Base-by-base conservation (phyloP, 164 flowering plant genomes). In the Berberis vulgaris region DNA sequence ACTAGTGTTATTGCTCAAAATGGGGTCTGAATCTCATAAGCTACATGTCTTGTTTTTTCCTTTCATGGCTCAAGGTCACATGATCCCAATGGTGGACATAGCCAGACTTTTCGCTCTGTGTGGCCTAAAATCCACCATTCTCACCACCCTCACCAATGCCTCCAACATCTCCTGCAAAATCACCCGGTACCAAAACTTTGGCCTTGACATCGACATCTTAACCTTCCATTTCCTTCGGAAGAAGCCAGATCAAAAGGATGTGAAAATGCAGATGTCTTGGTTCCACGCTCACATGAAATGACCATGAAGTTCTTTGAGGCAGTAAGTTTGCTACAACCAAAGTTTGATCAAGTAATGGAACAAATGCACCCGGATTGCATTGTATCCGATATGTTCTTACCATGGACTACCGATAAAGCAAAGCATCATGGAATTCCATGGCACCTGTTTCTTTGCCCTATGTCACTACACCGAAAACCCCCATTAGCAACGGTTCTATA, bases 391-490 rank as follows among this genome's bases (percentile, higher is more conserved):
- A 47, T 74, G 71, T 80, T 83, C 71, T 73, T 79, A 40, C 83
- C 91, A 0, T 88, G 91, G 88, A 71, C 84, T 0, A 68, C 70
- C 0, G 77, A 82, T 3, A 46, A 52, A 1, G 82, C 88, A 1
- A 64, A 68, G 1, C 73, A 74, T 26, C 73, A 77, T 43, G 75
- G 71, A 1, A 71, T 88, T 6, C 95, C 89, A 0, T 71, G 83
- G 41, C 45, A 83, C 2, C 72, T 65, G 43, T 83, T 88, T 56
- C 74, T 76, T 53, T 87, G 87, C 26, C 26, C 26, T 26, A 26
- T 26, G n/a, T n/a, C n/a, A n/a, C n/a, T n/a, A n/a, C n/a, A n/a
- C n/a, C n/a, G n/a, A n/a, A n/a, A n/a, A n/a, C n/a, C n/a, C n/a
- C n/a, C n/a, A n/a, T n/a, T n/a, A n/a, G n/a, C n/a, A n/a, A n/a